Conservation (phyloP, 2,329 filamentous ascomycete genomes). For the Boeremia lycopersici region DNA sequence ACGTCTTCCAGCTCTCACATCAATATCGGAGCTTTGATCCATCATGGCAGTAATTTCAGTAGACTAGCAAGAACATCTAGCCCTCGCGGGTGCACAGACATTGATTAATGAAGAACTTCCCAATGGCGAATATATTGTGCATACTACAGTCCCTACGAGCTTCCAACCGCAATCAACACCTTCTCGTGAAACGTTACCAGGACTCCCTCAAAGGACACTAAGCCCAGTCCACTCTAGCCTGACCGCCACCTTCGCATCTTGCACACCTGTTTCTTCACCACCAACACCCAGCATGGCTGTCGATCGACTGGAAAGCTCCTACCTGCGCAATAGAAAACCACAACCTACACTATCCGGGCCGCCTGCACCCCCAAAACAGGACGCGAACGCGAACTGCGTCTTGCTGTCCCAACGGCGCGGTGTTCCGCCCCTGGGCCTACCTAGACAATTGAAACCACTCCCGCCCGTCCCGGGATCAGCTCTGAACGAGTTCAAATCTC, state of each 20-base stretch:
- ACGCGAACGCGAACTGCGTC: not conserved
- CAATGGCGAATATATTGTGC: too few relatives aligned
- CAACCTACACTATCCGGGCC: not conserved
- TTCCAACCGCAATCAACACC: too few relatives aligned
- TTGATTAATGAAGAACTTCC: too few relatives aligned
- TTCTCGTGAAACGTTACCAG: too few relatives aligned
- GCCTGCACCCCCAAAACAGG: not conserved
- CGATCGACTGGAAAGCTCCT: not conserved
- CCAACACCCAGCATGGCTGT: not conserved
- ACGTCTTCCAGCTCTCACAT: slow-evolving; percentile 34
- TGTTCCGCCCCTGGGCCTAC: not conserved
- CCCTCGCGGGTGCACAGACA: not conserved
- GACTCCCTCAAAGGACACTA: not conserved
- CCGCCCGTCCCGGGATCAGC: slow-evolving; percentile 12
- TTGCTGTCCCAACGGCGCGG: slow-evolving; percentile 3
- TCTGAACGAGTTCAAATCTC: slow-evolving; percentile 11
- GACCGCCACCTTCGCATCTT: not conserved
- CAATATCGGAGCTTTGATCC: not conserved
- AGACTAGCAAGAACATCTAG: not conserved
- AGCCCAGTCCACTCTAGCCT: not conserved
- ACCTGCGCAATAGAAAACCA: slow-evolving; percentile 2
- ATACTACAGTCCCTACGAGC: too few relatives aligned
- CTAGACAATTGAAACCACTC: slow-evolving; percentile 19
- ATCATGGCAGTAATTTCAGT: not conserved
- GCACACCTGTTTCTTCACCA: not conserved